A percentile compares a stretch with the other conserved stretches of the same genome.
phyloP scores from a whole-genome alignment of 306 rosid genomes.

The Alnus rubra region DNA sequence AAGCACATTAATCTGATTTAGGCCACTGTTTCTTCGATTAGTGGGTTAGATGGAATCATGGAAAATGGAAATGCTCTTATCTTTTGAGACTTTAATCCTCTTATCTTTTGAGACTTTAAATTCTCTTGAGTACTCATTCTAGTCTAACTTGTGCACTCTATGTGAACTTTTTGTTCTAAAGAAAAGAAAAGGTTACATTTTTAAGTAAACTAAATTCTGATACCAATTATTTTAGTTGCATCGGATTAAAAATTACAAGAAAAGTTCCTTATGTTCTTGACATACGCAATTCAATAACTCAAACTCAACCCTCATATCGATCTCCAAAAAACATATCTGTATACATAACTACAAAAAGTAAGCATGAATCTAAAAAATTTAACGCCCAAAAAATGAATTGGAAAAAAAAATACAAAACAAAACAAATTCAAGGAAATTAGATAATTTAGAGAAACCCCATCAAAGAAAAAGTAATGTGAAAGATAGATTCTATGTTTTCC shows the following conservation, averaged over 20 bases:
- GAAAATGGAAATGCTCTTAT: too few relatives aligned
- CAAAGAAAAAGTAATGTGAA: background rate
- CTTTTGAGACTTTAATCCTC: too few relatives aligned
- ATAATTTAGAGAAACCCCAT: conserved; percentile 1
- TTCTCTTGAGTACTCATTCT: background rate
- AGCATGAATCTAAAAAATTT: background rate
- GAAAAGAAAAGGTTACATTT: background rate
- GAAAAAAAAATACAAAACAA: too few relatives aligned
- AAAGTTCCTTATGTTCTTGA: background rate
- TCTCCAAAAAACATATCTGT: too few relatives aligned
- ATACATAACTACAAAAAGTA: too few relatives aligned
- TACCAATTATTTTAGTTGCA: too few relatives aligned
- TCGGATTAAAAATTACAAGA: background rate
- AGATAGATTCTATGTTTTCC: background rate
- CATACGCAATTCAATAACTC: background rate
- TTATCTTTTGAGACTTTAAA: background rate
- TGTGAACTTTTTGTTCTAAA: background rate
- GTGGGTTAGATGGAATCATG: too few relatives aligned
- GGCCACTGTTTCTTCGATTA: too few relatives aligned
- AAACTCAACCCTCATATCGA: too few relatives aligned
- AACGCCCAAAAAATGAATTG: background rate
- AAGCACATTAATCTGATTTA: too few relatives aligned
- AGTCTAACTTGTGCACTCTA: background rate
- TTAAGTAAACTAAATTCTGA: too few relatives aligned
- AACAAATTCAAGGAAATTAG: background rate